phyloP scores from a whole-genome alignment of 2,329 filamentous ascomycete genomes.

The Trichoderma citrinoviride region DNA sequence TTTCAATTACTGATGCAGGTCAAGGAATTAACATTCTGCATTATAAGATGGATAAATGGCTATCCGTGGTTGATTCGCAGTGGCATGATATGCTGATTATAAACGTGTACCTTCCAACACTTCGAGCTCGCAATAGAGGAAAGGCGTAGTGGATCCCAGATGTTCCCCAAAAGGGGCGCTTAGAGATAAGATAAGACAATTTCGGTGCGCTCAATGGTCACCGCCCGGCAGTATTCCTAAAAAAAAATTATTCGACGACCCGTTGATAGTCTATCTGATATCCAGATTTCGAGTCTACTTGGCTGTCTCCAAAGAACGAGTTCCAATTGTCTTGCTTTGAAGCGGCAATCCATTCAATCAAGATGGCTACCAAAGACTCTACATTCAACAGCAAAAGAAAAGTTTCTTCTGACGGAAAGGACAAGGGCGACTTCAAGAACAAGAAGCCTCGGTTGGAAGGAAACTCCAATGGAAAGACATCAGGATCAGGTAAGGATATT shows the following conservation, averaged over 20 bases:
- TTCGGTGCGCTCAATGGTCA: slow-evolving; percentile 25
- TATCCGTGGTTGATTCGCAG: too few species aligned
- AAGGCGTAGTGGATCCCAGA: neutral
- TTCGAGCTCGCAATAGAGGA: neutral
- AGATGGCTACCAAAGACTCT: slow-evolving; percentile 50
- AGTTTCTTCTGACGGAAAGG: slow-evolving; percentile 45
- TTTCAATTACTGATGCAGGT: too few species aligned
- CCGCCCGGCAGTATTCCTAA: slow-evolving; percentile 38
- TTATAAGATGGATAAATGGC: too few species aligned
- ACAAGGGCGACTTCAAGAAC: slow-evolving; percentile 40
- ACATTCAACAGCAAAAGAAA: slow-evolving; percentile 57
- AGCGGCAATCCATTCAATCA: slow-evolving; percentile 23
- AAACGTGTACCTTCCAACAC: too few species aligned
- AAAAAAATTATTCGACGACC: slow-evolving; percentile 26
- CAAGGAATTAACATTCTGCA: too few species aligned
- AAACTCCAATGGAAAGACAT: slow-evolving; percentile 31
- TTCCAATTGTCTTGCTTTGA: slow-evolving; percentile 3
- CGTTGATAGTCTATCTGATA: slow-evolving; percentile 21
- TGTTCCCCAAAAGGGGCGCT: neutral
- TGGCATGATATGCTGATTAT: too few species aligned
- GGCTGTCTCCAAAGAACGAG: neutral
- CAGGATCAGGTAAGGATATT: slow-evolving; percentile 42
- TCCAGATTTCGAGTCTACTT: slow-evolving; percentile 10
- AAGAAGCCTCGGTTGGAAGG: slow-evolving; percentile 51
- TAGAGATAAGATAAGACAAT: slow-evolving; percentile 9